Conservation (phyloP, 306 rosid species). For the Malus fusca region DNA sequence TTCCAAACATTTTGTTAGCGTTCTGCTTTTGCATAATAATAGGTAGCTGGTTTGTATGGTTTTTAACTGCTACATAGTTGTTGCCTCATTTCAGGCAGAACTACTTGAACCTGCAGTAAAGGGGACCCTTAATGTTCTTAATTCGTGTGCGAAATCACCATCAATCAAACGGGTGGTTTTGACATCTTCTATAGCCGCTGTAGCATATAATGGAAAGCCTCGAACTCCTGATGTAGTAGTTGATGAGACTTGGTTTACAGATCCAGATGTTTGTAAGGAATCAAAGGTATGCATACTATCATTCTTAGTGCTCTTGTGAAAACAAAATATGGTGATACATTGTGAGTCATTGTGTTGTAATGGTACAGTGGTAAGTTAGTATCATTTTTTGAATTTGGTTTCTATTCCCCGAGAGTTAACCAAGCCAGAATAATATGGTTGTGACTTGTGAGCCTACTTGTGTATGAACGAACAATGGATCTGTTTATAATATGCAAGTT, state of each 20-base stretch:
- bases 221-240: conserved; percentile 33
- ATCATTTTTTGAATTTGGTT: not conserved
- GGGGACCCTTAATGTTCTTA: conserved; percentile 54
- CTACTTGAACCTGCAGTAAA: conserved; percentile 50
- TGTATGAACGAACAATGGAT: not conserved
- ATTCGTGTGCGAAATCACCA: conserved; percentile 24
- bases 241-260: conserved; percentile 54
- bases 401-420: not conserved
- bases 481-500: not conserved
- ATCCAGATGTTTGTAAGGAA: conserved; percentile 29
- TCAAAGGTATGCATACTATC: conserved; percentile 22
- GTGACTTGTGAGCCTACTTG: not conserved
- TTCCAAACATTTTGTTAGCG: not conserved
- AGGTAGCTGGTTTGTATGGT: not conserved
- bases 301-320: not conserved
- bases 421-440: not conserved
- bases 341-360: not conserved
- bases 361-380: not conserved
- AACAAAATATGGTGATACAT: not conserved
- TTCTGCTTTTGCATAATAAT: not conserved
- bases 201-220: conserved; percentile 26
- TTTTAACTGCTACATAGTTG: not conserved
- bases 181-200: conserved; percentile 51
- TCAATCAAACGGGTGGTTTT: conserved; percentile 44
- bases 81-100: conserved; percentile 32